Evolutionary conservation across 306 rosid species (phyloP).

Genomic region (Fragaria iinumae): DNA sequence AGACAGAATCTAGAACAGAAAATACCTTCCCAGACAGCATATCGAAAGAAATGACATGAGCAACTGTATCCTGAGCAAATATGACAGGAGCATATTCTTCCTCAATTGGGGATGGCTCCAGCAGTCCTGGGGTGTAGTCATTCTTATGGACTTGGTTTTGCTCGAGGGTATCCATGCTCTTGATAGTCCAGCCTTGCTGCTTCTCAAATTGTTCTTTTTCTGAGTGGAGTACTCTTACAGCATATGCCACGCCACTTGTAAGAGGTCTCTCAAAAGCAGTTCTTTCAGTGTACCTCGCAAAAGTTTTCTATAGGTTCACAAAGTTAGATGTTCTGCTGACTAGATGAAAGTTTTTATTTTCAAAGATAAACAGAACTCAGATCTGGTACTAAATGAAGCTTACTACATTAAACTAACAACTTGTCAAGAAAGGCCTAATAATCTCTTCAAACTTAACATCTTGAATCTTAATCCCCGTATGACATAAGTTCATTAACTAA

Average conservation of each 20-base stretch:
- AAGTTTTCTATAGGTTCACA: slow-evolving; percentile 54
- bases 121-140: slow-evolving; percentile 62
- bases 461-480: neutral
- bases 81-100: slow-evolving; percentile 99
- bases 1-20: slow-evolving; percentile 14
- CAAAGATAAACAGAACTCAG: slow-evolving; percentile 18
- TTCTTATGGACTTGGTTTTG: slow-evolving; percentile 76
- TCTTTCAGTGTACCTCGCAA: slow-evolving; percentile 92
- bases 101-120: slow-evolving; percentile 70
- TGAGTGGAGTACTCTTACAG: slow-evolving; percentile 92
- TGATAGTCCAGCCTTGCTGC: slow-evolving; percentile 97
- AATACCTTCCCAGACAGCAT: slow-evolving; percentile 83
- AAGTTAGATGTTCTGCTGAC: slow-evolving; percentile 39
- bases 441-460: slow-evolving; percentile 13
- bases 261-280: slow-evolving; percentile 99
- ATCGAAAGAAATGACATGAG: slow-evolving; percentile 84
- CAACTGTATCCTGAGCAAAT: slow-evolving; percentile 92
- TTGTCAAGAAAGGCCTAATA: neutral
- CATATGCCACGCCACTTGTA: slow-evolving; percentile 98
- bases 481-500: neutral
- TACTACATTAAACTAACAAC: slow-evolving; percentile 8
- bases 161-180: slow-evolving; percentile 82
- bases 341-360: slow-evolving; percentile 11
- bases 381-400: slow-evolving; percentile 24
- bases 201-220: slow-evolving; percentile 92